Evolutionary conservation across 2,329 filamentous ascomycete species (phyloP).

Genomic region (Pestalotiopsis sp.): DNA sequence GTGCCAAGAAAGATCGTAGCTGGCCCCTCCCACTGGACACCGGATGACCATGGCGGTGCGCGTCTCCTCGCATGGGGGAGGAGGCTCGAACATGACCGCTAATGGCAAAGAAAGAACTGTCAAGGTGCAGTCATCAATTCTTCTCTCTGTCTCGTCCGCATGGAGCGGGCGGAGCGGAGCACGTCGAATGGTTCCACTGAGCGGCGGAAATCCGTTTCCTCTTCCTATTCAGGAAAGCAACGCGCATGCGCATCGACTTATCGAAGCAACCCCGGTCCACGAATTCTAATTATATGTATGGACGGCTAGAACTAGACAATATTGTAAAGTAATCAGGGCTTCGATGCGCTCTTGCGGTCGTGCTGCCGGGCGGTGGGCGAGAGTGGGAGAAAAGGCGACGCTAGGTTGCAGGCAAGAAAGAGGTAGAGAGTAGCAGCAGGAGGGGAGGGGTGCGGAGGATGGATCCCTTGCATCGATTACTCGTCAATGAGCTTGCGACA

Average conservation of each 20-base stretch:
- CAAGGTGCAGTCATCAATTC: neutral
- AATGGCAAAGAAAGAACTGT: neutral
- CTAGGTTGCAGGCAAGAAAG: neutral
- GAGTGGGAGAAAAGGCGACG: neutral
- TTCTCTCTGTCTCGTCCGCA: neutral
- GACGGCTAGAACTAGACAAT: too few relatives aligned
- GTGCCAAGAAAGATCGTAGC: neutral
- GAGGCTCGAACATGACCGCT: neutral
- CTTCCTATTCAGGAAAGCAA: neutral
- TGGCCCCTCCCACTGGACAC: neutral
- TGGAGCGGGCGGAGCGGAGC: neutral
- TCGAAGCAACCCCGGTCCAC: too few relatives aligned
- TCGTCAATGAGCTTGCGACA: neutral
- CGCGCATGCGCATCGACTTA: neutral
- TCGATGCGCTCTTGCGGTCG: too few relatives aligned
- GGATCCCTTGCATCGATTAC: constrained; percentile 1
- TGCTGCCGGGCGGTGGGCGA: neutral
- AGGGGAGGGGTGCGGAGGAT: neutral
- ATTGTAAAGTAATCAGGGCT: too few relatives aligned
- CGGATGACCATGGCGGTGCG: neutral
- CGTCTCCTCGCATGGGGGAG: neutral
- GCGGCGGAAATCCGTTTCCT: neutral
- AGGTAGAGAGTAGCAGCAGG: neutral
- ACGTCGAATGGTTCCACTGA: neutral
- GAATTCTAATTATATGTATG: too few relatives aligned